These are phyloP conservation scores for Aurinia saxatilis DNA, from an alignment of 345 rosid species.

Conservation along the genomic window DNA sequence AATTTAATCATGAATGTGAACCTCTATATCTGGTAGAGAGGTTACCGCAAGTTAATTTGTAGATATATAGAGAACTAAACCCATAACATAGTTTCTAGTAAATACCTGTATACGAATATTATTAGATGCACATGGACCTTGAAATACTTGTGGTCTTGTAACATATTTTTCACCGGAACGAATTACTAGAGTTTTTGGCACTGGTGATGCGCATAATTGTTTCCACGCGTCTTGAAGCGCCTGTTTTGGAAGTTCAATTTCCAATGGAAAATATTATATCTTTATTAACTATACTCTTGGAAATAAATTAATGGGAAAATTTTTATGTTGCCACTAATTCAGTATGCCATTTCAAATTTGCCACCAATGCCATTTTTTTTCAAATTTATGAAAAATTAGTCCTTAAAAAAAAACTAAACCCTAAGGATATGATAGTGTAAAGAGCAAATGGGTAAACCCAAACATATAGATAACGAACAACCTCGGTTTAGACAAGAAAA, in stretches of 20 bases:
- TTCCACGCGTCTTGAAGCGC: slow-evolving; percentile 17
- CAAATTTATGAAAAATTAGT: too few relatives aligned
- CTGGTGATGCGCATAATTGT: not conserved
- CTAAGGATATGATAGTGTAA: too few relatives aligned
- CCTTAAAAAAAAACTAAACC: too few relatives aligned
- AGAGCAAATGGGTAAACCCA: too few relatives aligned
- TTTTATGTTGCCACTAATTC: too few relatives aligned
- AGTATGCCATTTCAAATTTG: too few relatives aligned
- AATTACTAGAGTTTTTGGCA: not conserved
- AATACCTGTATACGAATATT: slow-evolving; percentile 13
- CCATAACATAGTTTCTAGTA: too few relatives aligned
- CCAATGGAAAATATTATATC: not conserved
- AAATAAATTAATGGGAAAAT: not conserved
- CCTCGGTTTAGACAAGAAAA: too few relatives aligned
- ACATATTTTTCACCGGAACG: not conserved
- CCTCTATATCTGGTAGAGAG: too few relatives aligned
- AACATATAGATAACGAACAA: too few relatives aligned
- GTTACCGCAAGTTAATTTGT: too few relatives aligned
- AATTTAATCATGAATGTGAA: not conserved
- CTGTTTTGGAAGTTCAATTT: not conserved
- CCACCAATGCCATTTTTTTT: too few relatives aligned
- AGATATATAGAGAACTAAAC: not conserved
- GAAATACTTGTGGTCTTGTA: slow-evolving; percentile 8
- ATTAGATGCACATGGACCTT: slow-evolving; percentile 17
- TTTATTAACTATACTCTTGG: not conserved